These are phyloP conservation scores for Metschnikowia koreensis DNA, from an alignment of 805 yeast genomes.

Conservation along the genomic window DNA sequence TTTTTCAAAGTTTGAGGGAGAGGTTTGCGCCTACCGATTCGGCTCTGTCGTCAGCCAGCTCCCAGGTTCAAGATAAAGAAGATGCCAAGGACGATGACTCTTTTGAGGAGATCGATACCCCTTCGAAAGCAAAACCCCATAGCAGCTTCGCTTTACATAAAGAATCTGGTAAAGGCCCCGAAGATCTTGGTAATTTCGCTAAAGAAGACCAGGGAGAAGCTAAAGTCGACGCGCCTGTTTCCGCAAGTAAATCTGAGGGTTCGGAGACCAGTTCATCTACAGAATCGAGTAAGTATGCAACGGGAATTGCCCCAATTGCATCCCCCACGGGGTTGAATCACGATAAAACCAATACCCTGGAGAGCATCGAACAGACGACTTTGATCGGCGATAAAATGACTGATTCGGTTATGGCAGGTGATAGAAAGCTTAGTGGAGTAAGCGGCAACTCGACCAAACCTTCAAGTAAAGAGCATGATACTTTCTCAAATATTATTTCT, in stretches of 20 bases:
- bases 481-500: too few species aligned
- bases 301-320: neutral
- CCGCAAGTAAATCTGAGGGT: neutral
- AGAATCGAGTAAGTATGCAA: neutral
- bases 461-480: too few species aligned
- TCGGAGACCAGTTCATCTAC: neutral
- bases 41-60: neutral
- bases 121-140: neutral
- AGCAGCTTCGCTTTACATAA: too few species aligned
- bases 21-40: slow-evolving; percentile 21
- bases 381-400: too few species aligned
- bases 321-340: too few species aligned
- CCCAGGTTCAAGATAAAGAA: neutral
- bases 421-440: too few species aligned
- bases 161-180: neutral
- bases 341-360: too few species aligned
- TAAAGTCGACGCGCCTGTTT: neutral
- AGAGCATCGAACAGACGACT: too few species aligned
- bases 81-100: neutral
- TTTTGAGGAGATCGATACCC: neutral
- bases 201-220: neutral
- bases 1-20: slow-evolving; percentile 37
- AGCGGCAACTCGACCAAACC: too few species aligned
- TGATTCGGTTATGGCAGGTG: too few species aligned
- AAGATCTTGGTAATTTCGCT: neutral